Conservation (phyloP, 352 stramenopile genomes). For the Globisporangium nodosum region DNA sequence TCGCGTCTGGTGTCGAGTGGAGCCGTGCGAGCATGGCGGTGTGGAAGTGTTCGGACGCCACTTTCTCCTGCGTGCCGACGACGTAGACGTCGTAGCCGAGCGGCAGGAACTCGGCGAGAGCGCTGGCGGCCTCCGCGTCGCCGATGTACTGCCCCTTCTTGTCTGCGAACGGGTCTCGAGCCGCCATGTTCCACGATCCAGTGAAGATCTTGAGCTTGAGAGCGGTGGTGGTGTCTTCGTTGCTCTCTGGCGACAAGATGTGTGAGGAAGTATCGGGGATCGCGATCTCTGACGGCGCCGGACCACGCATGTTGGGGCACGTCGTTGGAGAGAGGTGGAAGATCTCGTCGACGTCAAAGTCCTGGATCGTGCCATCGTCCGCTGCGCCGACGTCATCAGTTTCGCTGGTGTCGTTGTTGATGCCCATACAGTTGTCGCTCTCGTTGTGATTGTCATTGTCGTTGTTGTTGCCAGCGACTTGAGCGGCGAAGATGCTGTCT, state of each 20-base stretch:
- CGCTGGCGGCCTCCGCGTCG: constrained; percentile 23
- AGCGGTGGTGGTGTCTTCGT: not conserved
- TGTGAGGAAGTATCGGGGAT: not conserved
- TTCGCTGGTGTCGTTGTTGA: constrained; percentile 4
- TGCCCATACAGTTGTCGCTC: not conserved
- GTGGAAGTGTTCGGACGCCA: constrained; percentile 53
- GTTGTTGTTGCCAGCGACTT: not conserved
- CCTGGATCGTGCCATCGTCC: not conserved
- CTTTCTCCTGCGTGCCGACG: constrained; percentile 65
- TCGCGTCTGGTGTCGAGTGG: constrained; percentile 13
- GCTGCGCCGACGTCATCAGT: not conserved
- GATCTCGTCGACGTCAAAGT: constrained; percentile 21
- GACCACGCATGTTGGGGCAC: constrained; percentile 16
- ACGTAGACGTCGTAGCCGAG: constrained; percentile 74
- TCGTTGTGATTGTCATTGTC: not conserved
- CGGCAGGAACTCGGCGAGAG: constrained; percentile 42
- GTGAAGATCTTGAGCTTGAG: constrained; percentile 50
- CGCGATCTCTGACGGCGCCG: not conserved
- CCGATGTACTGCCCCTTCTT: constrained; percentile 38
- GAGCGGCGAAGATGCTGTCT: not conserved
- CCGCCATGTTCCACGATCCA: constrained; percentile 74
- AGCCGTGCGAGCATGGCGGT: constrained; percentile 41
- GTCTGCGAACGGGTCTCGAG: constrained; percentile 47
- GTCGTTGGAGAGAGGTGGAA: constrained; percentile 30
- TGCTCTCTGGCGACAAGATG: not conserved